Percentiles rank a stretch among this genome's conserved stretches.
phyloP scores from a whole-genome alignment of 495 filamentous ascomycete species.

The Talaromyces stipitatus region DNA sequence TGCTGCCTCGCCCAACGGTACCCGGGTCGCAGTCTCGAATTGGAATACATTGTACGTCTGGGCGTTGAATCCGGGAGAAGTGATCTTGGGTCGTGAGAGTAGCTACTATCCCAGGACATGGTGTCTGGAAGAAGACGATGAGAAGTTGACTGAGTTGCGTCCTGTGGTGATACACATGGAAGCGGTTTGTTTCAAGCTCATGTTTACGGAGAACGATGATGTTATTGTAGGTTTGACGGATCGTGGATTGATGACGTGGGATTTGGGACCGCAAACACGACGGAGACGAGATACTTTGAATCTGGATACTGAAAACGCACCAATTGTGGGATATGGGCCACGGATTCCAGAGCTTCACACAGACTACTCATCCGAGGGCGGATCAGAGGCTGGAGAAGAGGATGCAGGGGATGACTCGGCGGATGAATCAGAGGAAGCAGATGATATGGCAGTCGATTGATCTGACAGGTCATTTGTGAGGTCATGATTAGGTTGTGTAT shows the following conservation, averaged over 20 bases:
- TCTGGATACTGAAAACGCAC: neutral
- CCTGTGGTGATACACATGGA: slow-evolving; percentile 26
- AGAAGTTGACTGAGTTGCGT: slow-evolving; percentile 20
- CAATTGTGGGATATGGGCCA: neutral
- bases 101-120: slow-evolving; percentile 25
- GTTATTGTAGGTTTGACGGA: slow-evolving; percentile 40
- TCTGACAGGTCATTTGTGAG: neutral
- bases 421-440: neutral
- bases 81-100: slow-evolving; percentile 21
- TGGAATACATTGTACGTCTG: slow-evolving; percentile 42
- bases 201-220: slow-evolving; percentile 30
- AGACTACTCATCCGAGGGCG: neutral
- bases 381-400: neutral
- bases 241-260: slow-evolving; percentile 34
- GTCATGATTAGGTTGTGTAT: neutral
- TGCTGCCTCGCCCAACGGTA: slow-evolving; percentile 29
- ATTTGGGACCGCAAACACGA: slow-evolving; percentile 18
- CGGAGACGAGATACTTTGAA: slow-evolving; percentile 7
- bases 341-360: neutral
- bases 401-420: neutral
- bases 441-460: neutral
- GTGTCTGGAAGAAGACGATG: slow-evolving; percentile 9
- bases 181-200: slow-evolving; percentile 34
- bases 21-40: slow-evolving; percentile 35
- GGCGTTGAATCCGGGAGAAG: slow-evolving; percentile 29